Evolutionary conservation across 306 rosid genomes (phyloP), one percentile per base, ranked within the genome.

Genomic region (Cucumis cinereus): DNA sequence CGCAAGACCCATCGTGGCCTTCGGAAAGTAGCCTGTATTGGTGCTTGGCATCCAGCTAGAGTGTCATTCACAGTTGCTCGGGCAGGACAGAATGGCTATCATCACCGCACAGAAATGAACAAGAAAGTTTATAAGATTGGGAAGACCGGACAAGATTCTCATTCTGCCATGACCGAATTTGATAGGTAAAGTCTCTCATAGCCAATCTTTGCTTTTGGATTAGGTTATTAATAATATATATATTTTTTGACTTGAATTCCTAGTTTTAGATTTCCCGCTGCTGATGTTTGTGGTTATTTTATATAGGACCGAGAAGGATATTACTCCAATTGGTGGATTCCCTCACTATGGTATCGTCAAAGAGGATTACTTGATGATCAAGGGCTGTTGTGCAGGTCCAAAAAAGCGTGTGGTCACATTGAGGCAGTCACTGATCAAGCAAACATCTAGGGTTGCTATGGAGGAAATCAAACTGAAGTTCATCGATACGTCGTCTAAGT

Each of bases 71-170:
- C 97, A 0, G 97, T 91, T 83, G 96, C 97, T 20, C 86, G 97
- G 81, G 95, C 95, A 85, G 95, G 97, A 77, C 97, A 91, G 77
- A 91, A 91, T 67, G 97, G 96, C 22, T 91, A 89, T 78, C 97
- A 91, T 30, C 97, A 91, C 85, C 74, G 95, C 0, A 89, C 97
- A 22, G 97, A 91, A 80, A 62, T 91, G 86, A 91, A 89, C 87
- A 91, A 91, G 77, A 91, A 91, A 81, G 63, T 89, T 41, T 91
- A 91, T 75, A 89, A 66, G 87, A 87, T 91, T 4, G 97, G 95
- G 72, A 89, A 91, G 77, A 33, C 79, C 1, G 96, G 93, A 2
- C 83, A 82, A 7, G 97, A 89, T 75, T 57, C 96, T 0, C 97
- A 91, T 60, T 4, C 79, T 4, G 97, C 95, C 10, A 11, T 83